These are phyloP conservation scores for Aspergillus arachidicola DNA, from an alignment of 2,329 filamentous ascomycete genomes.

Conservation along the genomic window DNA sequence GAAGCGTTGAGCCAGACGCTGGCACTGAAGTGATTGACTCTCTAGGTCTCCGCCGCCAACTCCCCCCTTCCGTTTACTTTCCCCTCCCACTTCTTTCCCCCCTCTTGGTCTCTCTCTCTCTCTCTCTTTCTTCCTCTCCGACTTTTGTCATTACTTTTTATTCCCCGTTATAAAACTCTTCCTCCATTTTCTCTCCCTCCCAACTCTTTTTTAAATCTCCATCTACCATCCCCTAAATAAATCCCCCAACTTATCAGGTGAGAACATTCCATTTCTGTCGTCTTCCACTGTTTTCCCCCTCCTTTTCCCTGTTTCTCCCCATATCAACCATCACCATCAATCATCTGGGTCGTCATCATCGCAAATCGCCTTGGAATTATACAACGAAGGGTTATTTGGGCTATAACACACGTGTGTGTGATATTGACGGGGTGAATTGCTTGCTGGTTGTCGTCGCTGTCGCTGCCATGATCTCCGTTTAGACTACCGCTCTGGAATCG, in stretches of 20 bases:
- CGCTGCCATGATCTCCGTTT: constrained; percentile 9
- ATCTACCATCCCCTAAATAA: constrained; percentile 3
- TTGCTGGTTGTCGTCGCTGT: constrained; percentile 7
- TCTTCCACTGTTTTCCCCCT: constrained; percentile 15
- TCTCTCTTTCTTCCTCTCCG: constrained; percentile 13
- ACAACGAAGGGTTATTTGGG: neutral
- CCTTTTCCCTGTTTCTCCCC: constrained; percentile 4
- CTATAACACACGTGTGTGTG: neutral
- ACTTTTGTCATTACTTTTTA: constrained; percentile 13
- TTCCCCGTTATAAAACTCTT: constrained; percentile 6
- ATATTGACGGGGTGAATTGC: constrained; percentile 13
- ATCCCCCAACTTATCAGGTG: constrained; percentile 24
- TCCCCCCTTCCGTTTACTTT: constrained; percentile 8
- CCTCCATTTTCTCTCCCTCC: constrained; percentile 16
- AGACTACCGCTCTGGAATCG: constrained; percentile 17
- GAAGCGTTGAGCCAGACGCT: constrained; percentile 1
- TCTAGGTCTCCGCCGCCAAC: constrained; percentile 17
- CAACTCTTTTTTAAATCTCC: neutral
- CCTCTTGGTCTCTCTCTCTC: constrained; percentile 17
- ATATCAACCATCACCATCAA: constrained; percentile 8
- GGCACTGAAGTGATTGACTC: neutral
- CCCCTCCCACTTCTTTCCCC: constrained; percentile 23
- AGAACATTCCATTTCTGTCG: constrained; percentile 24
- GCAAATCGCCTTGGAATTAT: neutral
- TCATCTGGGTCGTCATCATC: constrained; percentile 7